A percentile compares a stretch with the other conserved stretches of the same genome.
phyloP scores from a whole-genome alignment of 306 rosid genomes.

The Glycine soja region DNA sequence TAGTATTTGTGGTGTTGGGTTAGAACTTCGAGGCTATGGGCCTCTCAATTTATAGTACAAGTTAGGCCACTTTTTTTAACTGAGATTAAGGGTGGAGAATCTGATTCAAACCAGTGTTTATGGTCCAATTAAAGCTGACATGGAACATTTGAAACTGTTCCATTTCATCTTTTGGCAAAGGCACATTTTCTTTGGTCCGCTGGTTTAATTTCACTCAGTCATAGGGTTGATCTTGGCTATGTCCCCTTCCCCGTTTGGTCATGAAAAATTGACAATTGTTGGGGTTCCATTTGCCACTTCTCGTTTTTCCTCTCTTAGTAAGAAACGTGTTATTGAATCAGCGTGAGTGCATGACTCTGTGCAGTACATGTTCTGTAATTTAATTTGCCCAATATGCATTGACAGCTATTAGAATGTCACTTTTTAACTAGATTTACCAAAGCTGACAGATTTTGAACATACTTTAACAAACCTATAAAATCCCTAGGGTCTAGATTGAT shows the following conservation, averaged over 20 bases:
- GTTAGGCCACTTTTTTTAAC: conserved; percentile 26
- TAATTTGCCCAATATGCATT: conserved; percentile 24
- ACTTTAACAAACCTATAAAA: conserved; percentile 29
- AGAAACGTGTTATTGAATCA: conserved; percentile 15
- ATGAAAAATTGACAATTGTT: conserved; percentile 21
- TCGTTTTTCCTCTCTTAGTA: background rate
- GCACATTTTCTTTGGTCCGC: conserved; percentile 56
- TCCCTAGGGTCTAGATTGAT: background rate
- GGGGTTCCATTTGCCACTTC: conserved; percentile 11
- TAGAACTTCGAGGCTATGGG: conserved; percentile 11
- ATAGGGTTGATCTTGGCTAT: conserved; percentile 33
- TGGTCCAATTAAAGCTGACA: conserved; percentile 48
- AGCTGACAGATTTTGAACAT: background rate
- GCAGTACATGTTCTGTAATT: conserved; percentile 14
- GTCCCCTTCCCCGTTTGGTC: conserved; percentile 4
- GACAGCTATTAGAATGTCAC: background rate
- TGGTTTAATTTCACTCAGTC: conserved; percentile 35
- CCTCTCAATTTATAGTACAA: conserved; percentile 50
- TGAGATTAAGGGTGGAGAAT: conserved; percentile 51
- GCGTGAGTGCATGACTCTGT: background rate
- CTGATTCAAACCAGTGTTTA: conserved; percentile 51
- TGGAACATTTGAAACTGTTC: conserved; percentile 31
- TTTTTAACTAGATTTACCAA: conserved; percentile 7
- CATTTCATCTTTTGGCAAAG: conserved; percentile 32
- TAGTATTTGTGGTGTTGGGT: conserved; percentile 26